Evolutionary conservation across 2,329 filamentous ascomycete genomes (phyloP).

Genomic region (Huntiella omanensis): DNA sequence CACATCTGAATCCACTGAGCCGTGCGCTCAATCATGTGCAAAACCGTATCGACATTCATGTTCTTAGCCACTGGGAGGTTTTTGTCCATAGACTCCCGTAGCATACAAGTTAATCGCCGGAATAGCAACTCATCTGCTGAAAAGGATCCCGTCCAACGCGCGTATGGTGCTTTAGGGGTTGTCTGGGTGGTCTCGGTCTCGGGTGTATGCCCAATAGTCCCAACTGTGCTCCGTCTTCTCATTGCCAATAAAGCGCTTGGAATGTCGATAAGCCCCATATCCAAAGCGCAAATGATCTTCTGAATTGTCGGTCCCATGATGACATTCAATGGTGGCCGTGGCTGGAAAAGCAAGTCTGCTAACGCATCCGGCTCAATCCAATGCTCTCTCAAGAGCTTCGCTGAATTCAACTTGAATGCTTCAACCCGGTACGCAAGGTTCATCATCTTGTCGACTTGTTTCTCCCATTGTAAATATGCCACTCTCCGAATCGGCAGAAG

Average conservation of each 20-base stretch:
- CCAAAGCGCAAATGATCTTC: conserved; percentile 38
- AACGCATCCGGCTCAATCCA: conserved; percentile 32
- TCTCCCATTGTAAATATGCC: conserved; percentile 7
- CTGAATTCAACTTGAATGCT: not conserved
- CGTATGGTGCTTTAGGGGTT: not conserved
- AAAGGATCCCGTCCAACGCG: conserved; percentile 37
- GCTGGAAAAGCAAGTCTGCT: conserved; percentile 40
- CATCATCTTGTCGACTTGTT: conserved; percentile 1
- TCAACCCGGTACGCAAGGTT: conserved; percentile 1
- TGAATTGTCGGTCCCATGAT: conserved; percentile 39
- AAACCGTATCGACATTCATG: conserved; percentile 25
- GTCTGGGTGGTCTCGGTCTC: conserved; percentile 8
- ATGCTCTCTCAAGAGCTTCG: conserved; percentile 19
- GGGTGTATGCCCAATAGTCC: conserved; percentile 11
- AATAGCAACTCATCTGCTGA: conserved; percentile 74
- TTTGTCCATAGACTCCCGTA: not conserved
- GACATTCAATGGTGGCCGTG: conserved; percentile 28
- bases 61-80: not conserved
- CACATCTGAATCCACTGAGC: conserved; percentile 42
- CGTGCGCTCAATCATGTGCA: conserved; percentile 30
- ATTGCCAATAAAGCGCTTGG: conserved; percentile 35
- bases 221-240: conserved; percentile 32
- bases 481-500: conserved; percentile 8
- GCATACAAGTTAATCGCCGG: conserved; percentile 60
- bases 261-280: conserved; percentile 32